Evolutionary conservation across 768 basidiomycete species (phyloP), one percentile per base, ranked within the genome.

Genomic region (Phallus indusiatus): DNA sequence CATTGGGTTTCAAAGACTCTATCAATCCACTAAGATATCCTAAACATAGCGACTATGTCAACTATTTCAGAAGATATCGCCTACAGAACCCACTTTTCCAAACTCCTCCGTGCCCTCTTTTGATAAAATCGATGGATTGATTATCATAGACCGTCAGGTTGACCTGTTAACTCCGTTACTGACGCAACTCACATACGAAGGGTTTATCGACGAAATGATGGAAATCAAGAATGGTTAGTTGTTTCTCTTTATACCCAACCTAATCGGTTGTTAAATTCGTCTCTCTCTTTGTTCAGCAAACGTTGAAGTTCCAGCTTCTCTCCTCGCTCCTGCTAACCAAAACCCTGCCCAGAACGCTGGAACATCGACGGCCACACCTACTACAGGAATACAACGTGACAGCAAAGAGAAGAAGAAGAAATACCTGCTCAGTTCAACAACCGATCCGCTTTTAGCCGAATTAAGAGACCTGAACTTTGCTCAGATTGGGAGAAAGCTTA

Each of bases 81-180:
- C 80, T 59, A 69, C 72, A 18, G 53, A 60, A 10, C 51, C 50
- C 20, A 70, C 70, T 49, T 64, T 71, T 11, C 68, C 75, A 1
- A 21, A 70, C 68, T 47, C 70, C 72, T 12, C 78, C 2, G 67
- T 78, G 6, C 71, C 78, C 9, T 68, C 76, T 10, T 80, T 82
- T 1, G 81, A 81, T 16, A 81, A 77, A 54, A 79, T 98, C 56
- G 96, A 99, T 68, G 86, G 84, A 14, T 73, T 98, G 60, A 86
- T 99, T 64, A 77, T 98, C 37, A 65, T 99, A 59, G 96, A 99
- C 70, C 84, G 96, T 52, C 83, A 85, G 35, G 84, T 89, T 10
- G 96, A 99, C 67, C 89, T 97, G 88, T 84, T 98, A 60, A 96
- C 96, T 0, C 93, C 96, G 1, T 76, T 98, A 54, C 81, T 95